Base-by-base conservation (phyloP, 257 asterid species). In the Lycium ferocissimum region DNA sequence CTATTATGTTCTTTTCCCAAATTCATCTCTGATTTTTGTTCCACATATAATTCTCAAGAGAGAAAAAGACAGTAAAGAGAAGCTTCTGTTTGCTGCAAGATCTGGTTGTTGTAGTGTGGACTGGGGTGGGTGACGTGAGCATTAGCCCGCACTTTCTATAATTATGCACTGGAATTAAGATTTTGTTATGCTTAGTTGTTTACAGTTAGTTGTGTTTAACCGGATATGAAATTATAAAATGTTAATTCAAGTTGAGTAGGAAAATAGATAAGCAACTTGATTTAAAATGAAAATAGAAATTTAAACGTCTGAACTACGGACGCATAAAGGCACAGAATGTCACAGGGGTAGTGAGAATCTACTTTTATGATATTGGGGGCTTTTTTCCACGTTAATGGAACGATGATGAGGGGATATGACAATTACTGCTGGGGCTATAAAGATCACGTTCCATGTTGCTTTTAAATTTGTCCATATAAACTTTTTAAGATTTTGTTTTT, bases 41-140 rank as follows among this genome's bases (percentile, higher is more conserved):
- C 75, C 75, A 80, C 62, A 54, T 14, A 58, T 20, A 76, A 57
- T 73, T 86, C 69, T 82, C 67, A 33, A 54, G 78, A 72, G 75
- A 83, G 38, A 85, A 11, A 85, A 66, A 75, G n/a, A 75, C 86
- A 91, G 86, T 84, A 88, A 90, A 92, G 88, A 87, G 94, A 90
- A 93, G 92, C 95, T 92, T 93, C 92, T 75, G 81, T 85, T 84
- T 33, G 88, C 89, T 89, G 91, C 88, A 90, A 95, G 97, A 95
- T 93, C 97, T 91, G 80, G 89, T 85, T 89, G 85, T 91, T 88
- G 85, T 72, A 13, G 45, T 37, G 45, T 83, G 6, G 62, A 22
- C 33, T 26, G 84, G 67, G 49, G 87, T 70, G 89, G 85, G 65
- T 88, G 85, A 82, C 79, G 88, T 83, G 86, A 84, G 86, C 92